Percentiles rank a stretch among this genome's conserved stretches.
phyloP scores from a whole-genome alignment of 2,329 filamentous ascomycete genomes.

The Metarhizium sp. region DNA sequence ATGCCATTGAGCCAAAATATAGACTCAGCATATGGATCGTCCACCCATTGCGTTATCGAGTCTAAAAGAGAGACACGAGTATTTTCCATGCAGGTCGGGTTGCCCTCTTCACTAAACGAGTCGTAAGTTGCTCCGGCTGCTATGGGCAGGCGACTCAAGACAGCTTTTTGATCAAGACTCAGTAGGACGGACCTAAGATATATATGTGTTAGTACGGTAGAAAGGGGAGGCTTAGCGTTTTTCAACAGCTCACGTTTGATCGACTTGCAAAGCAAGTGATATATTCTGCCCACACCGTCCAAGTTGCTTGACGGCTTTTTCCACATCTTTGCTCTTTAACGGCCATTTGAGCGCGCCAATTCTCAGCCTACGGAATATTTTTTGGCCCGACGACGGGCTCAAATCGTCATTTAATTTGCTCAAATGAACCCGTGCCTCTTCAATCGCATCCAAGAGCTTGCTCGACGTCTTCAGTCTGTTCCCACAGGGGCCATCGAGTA shows the following conservation, averaged over 20 bases:
- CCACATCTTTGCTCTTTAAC: background rate
- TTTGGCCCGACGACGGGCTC: constrained; percentile 5
- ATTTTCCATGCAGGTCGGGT: constrained; percentile 18
- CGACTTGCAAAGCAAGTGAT: background rate
- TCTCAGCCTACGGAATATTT: background rate
- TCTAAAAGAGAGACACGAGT: constrained; percentile 23
- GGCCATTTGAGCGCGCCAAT: background rate
- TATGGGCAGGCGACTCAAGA: constrained; percentile 1
- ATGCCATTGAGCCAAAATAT: constrained; percentile 30
- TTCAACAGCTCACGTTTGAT: background rate
- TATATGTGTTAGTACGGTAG: background rate
- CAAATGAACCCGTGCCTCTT: constrained; percentile 12
- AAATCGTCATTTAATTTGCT: constrained; percentile 14
- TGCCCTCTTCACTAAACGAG: constrained; percentile 21
- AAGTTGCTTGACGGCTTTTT: background rate
- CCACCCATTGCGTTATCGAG: constrained; percentile 16
- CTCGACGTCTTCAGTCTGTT: constrained; percentile 16
- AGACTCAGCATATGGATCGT: constrained; percentile 9
- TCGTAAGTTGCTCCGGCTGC: constrained; percentile 22
- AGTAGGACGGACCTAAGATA: background rate
- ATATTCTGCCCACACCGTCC: background rate
- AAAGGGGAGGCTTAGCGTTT: background rate
- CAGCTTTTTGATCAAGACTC: constrained; percentile 12
- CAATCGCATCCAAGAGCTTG: constrained; percentile 11
- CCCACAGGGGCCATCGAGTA: constrained; percentile 16